Conservation (phyloP, 2,329 filamentous ascomycete species). For the Knufia petricola region DNA sequence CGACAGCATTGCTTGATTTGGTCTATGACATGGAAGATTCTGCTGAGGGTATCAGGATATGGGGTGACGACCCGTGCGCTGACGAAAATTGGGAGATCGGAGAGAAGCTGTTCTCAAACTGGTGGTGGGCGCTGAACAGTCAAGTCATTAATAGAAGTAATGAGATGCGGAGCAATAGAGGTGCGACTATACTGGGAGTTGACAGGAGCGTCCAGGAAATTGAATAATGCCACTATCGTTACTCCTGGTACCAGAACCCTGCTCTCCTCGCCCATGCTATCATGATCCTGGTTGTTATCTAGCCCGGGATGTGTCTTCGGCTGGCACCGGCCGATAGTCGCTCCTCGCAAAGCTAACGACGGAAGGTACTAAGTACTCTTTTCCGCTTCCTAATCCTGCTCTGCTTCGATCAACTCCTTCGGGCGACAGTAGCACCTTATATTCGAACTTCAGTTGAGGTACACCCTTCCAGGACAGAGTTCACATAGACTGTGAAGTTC, state of each 20-base stretch:
- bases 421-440: too few relatives aligned
- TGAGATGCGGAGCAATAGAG: slow-evolving; percentile 40
- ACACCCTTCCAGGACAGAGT: too few relatives aligned
- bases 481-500: too few relatives aligned
- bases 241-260: too few relatives aligned
- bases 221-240: background rate
- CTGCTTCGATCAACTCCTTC: too few relatives aligned
- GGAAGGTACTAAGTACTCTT: too few relatives aligned
- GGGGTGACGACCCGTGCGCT: slow-evolving; percentile 42
- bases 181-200: slow-evolving; percentile 24
- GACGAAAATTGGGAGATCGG: slow-evolving; percentile 48
- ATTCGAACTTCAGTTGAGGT: too few relatives aligned
- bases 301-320: background rate
- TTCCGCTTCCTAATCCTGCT: too few relatives aligned
- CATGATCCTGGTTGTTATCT: background rate
- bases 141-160: slow-evolving; percentile 47
- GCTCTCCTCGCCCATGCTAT: background rate
- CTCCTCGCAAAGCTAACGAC: too few relatives aligned
- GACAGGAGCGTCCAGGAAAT: background rate
- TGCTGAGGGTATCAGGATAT: slow-evolving; percentile 44
- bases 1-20: slow-evolving; percentile 42
- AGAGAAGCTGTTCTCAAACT: slow-evolving; percentile 48
- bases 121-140: slow-evolving; percentile 53
- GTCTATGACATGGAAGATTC: slow-evolving; percentile 50
- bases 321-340: too few relatives aligned